A percentile compares a stretch with the other conserved stretches of the same genome.
These are phyloP conservation scores for Corrigiola litoralis DNA, from an alignment of 179 eudicot genomes.

Conservation along the genomic window DNA sequence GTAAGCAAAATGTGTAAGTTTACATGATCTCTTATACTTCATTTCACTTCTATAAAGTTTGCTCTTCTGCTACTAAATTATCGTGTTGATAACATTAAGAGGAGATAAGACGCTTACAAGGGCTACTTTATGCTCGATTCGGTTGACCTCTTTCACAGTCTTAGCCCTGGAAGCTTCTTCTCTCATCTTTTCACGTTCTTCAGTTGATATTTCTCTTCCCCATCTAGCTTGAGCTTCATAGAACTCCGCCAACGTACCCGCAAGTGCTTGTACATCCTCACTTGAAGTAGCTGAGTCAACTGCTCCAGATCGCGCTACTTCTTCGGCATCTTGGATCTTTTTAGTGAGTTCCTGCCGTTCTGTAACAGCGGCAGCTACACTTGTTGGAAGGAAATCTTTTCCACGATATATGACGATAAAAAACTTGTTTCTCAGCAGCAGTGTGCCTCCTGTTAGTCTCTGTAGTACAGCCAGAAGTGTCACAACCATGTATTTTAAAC, in stretches of 20 bases:
- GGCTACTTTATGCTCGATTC: conserved; percentile 68
- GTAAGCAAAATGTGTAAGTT: too few species aligned
- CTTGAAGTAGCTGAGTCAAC: conserved; percentile 30
- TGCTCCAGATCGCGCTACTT: conserved; percentile 49
- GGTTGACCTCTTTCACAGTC: conserved; percentile 53
- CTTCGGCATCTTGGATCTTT: conserved; percentile 82
- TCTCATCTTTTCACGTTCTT: conserved; percentile 66
- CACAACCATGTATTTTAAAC: not conserved
- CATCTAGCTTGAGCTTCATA: conserved; percentile 90
- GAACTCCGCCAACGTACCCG: conserved; percentile 91
- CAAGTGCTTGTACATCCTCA: conserved; percentile 45
- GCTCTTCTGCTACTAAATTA: conserved; percentile 6
- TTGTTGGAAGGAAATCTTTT: conserved; percentile 83
- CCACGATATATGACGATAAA: conserved; percentile 91
- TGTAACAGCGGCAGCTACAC: conserved; percentile 74
- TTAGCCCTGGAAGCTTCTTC: conserved; percentile 68
- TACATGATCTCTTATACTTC: too few species aligned
- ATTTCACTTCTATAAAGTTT: too few species aligned
- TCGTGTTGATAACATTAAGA: not conserved
- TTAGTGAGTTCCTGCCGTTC: conserved; percentile 90
- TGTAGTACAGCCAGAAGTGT: conserved; percentile 30
- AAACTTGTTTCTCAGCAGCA: conserved; percentile 87
- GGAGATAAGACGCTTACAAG: conserved; percentile 50
- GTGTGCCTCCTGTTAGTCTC: conserved; percentile 87
- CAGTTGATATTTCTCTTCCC: conserved; percentile 75